Evolutionary conservation across 208 protist genomes (phyloP).

Genomic region (Crithidia sp.): DNA sequence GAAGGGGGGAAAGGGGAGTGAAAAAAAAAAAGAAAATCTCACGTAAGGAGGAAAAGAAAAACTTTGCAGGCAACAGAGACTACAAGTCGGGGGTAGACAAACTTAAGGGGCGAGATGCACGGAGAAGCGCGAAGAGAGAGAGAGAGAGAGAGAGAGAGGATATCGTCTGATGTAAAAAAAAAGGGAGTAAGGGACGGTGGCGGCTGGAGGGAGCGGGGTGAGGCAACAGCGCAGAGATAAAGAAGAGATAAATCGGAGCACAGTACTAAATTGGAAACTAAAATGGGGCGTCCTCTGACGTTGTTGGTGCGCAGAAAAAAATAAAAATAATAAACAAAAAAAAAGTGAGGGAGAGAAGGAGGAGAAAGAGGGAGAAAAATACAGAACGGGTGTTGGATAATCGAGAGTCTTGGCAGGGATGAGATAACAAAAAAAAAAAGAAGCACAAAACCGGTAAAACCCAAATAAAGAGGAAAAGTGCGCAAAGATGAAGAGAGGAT

Average conservation of each 20-base stretch:
- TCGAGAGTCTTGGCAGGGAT: neutral
- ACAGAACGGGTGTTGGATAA: neutral
- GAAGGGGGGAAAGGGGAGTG: too few relatives aligned
- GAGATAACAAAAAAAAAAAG: constrained; percentile 3
- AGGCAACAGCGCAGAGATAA: neutral
- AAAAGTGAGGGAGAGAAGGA: neutral
- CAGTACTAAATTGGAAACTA: neutral
- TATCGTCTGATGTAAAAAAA: neutral
- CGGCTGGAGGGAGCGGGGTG: neutral
- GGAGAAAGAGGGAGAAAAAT: neutral
- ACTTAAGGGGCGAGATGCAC: neutral
- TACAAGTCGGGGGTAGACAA: neutral
- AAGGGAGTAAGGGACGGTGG: neutral
- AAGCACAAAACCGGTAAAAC: neutral
- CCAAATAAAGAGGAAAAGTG: neutral
- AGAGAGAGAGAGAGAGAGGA: neutral
- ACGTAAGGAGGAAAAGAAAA: neutral
- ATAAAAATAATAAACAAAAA: neutral
- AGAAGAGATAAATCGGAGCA: neutral
- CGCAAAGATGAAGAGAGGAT: too few relatives aligned
- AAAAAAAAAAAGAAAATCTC: neutral
- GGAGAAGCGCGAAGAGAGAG: neutral
- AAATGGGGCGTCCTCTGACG: too few relatives aligned
- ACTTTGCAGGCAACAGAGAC: neutral
- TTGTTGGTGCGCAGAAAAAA: too few relatives aligned